A percentile compares a stretch with the other conserved stretches of the same genome.
phyloP scores from a whole-genome alignment of 2,329 filamentous ascomycete genomes.

The Pseudogymnoascus sp. region DNA sequence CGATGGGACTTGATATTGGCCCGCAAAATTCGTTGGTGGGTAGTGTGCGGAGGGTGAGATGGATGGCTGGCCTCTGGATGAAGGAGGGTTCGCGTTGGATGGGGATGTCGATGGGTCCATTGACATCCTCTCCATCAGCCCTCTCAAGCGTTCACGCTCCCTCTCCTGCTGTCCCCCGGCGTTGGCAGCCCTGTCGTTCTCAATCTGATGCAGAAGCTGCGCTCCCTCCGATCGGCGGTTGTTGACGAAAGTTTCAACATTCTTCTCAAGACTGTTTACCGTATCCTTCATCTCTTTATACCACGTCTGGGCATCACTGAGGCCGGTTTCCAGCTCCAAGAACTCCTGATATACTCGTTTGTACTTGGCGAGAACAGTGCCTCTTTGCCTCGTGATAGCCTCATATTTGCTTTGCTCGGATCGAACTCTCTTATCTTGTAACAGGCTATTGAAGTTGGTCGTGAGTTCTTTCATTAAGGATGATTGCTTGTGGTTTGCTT shows the following conservation, averaged over 20 bases:
- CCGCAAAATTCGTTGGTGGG: slow-evolving; percentile 44
- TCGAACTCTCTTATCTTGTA: slow-evolving; percentile 90
- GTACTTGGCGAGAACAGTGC: slow-evolving; percentile 75
- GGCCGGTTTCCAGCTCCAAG: slow-evolving; percentile 75
- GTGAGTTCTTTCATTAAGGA: slow-evolving; percentile 93
- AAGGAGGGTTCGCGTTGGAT: slow-evolving; percentile 33
- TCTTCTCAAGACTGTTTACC: slow-evolving; percentile 84
- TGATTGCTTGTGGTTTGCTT: slow-evolving; percentile 92
- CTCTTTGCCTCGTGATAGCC: slow-evolving; percentile 72
- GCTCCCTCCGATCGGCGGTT: slow-evolving; percentile 88
- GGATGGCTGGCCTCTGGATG: slow-evolving; percentile 27
- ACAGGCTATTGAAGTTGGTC: slow-evolving; percentile 71
- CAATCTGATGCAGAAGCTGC: slow-evolving; percentile 76
- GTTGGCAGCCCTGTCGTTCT: slow-evolving; percentile 26
- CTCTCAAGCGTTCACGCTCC: slow-evolving; percentile 76
- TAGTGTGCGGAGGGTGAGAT: slow-evolving; percentile 38
- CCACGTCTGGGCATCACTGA: slow-evolving; percentile 84
- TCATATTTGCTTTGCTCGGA: slow-evolving; percentile 96
- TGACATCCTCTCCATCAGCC: slow-evolving; percentile 92
- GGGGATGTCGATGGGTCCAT: slow-evolving; percentile 55
- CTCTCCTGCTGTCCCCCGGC: slow-evolving; percentile 49
- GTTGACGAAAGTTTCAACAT: slow-evolving; percentile 94
- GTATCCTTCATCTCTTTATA: slow-evolving; percentile 95
- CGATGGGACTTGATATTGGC: slow-evolving; percentile 52
- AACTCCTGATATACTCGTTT: slow-evolving; percentile 90